Base-by-base conservation (phyloP, 257 asterid genomes). In the Gentiana macrophylla region DNA sequence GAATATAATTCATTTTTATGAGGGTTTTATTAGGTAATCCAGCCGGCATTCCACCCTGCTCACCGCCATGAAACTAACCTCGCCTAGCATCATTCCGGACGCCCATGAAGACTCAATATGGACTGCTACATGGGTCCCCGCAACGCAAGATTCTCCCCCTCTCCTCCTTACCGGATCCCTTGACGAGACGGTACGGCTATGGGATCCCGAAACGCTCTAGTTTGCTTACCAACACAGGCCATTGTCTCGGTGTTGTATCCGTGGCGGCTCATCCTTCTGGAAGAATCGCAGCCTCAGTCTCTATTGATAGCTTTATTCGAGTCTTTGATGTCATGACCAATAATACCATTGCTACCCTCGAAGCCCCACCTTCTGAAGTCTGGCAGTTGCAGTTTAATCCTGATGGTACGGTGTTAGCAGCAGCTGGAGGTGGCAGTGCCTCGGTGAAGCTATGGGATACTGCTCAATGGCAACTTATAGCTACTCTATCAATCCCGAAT, bases 401-500 rank as follows among this genome's bases (percentile, higher is more conserved):
- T n/a, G 77, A 74, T 89, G 98, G 97, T 50, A 85, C 84, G 55
- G 68, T 81, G n/a, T 79, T 92, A 32, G 98, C 97, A 3, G 97
- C 89, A 68, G 97, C 98, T 32, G 98, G 98, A 71, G 98, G 98
- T 35, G 86, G 98, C 49, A 88, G 98, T 60, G 88, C 95, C 57
- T 88, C 97, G 11, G 86, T 88, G 58, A 92, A 92, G 71, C 78
- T 92, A 32, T 92, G 95, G 95, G 95, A 88, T 58, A 92, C 97
- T 33, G 80, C 87, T 6, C 80, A 79, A 37, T 92, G 99, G 99
- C 84, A 79, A 64, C 73, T 72, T 4, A 62, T 71, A 9, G 77
- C 82, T 46, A 80, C 97, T 10, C 67, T 92, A 53, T 84, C 94
- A 53, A 79, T 87, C 50, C 98, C 98, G 47, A 88, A 86, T 35